These are phyloP conservation scores for Talaromyces sp. DNA, from an alignment of 2,329 filamentous ascomycete genomes.

Conservation along the genomic window DNA sequence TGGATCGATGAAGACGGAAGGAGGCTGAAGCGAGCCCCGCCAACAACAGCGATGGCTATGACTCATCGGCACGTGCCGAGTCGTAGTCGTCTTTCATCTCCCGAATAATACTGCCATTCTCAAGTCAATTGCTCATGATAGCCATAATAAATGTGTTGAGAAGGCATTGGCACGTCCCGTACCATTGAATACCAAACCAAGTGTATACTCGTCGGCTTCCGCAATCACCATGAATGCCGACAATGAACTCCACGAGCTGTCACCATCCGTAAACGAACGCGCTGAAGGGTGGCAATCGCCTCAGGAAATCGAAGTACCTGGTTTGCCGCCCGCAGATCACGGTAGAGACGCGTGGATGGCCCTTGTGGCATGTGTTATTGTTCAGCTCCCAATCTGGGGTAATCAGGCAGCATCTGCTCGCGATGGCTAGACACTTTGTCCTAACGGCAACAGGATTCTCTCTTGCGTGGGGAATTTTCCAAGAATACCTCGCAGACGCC, in stretches of 20 bases:
- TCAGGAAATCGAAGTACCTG: slow-evolving; percentile 22
- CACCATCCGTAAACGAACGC: background rate
- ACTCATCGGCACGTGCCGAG: background rate
- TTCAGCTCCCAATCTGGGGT: slow-evolving; percentile 55
- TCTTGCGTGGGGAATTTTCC: slow-evolving; percentile 34
- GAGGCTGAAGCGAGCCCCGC: background rate
- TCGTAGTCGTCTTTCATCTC: background rate
- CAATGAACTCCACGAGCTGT: background rate
- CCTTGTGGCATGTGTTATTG: slow-evolving; percentile 46
- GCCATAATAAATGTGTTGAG: background rate
- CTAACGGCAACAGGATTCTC: slow-evolving; percentile 17
- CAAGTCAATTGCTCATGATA: background rate
- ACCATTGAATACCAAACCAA: background rate
- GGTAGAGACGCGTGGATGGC: slow-evolving; percentile 52
- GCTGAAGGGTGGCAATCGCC: background rate
- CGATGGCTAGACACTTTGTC: slow-evolving; percentile 13
- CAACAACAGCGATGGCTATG: background rate
- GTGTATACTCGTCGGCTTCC: background rate
- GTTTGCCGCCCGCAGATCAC: slow-evolving; percentile 44
- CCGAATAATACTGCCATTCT: background rate
- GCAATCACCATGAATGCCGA: background rate
- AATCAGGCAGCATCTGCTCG: background rate
- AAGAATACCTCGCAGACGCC: slow-evolving; percentile 40
- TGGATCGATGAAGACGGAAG: background rate
- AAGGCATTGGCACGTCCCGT: background rate